Conservation (phyloP, 148 eudicot species). For the Selenicereus undatus region DNA sequence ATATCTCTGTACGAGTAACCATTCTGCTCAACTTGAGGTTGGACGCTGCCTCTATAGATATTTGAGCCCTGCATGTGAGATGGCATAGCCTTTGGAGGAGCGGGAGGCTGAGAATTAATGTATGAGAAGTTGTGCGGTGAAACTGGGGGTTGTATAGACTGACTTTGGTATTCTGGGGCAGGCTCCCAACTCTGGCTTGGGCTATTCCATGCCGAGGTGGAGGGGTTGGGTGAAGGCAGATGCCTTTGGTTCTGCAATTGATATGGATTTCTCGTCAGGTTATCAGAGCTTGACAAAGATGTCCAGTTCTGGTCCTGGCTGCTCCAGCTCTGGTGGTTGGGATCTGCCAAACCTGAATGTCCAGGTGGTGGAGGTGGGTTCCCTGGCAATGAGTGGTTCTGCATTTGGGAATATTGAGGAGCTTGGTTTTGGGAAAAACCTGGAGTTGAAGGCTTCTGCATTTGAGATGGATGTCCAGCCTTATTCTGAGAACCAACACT, state of each 20-base stretch:
- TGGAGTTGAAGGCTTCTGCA: neutral
- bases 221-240: constrained; percentile 5
- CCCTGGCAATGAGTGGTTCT: neutral
- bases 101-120: neutral
- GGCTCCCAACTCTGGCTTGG: constrained; percentile 9
- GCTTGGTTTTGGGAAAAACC: neutral
- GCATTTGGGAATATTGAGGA: neutral
- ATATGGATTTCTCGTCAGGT: constrained; percentile 2
- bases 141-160: neutral
- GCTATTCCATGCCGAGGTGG: neutral
- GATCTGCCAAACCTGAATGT: too few species aligned
- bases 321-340: too few species aligned
- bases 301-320: neutral
- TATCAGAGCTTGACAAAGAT: neutral
- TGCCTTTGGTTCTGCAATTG: constrained; percentile 13
- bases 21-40: constrained; percentile 11
- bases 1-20: neutral
- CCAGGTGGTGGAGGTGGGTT: too few species aligned
- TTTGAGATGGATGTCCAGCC: neutral
- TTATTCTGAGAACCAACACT: neutral
- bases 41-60: constrained; percentile 1
- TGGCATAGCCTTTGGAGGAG: constrained; percentile 1
- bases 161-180: constrained; percentile 10
- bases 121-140: neutral
- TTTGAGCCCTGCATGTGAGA: neutral